These are phyloP conservation scores for Lentinus brumalis DNA, from an alignment of 768 basidiomycete genomes.

Conservation along the genomic window DNA sequence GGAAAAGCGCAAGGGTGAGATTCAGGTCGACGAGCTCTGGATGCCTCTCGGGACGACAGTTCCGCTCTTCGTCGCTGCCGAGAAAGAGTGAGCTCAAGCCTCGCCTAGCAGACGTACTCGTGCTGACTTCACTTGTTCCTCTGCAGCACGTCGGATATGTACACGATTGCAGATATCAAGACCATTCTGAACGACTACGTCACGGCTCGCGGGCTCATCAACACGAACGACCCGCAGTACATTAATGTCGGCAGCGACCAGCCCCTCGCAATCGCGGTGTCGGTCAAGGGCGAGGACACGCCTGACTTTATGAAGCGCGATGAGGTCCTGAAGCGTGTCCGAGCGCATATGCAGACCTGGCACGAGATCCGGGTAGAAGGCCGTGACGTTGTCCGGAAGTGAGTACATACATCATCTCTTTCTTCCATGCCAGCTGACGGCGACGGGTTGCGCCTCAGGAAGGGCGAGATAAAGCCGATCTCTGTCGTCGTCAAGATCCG, in stretches of 20 bases:
- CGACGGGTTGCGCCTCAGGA: slow-evolving; percentile 45
- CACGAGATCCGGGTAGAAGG: slow-evolving; percentile 61
- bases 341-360: slow-evolving; percentile 77
- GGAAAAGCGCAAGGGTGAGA: slow-evolving; percentile 45
- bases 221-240: slow-evolving; percentile 64
- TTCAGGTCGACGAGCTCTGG: slow-evolving; percentile 71
- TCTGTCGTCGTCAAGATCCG: slow-evolving; percentile 68
- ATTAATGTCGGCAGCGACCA: slow-evolving; percentile 62
- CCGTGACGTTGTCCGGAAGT: slow-evolving; percentile 63
- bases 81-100: slow-evolving; percentile 53
- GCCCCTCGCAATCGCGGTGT: slow-evolving; percentile 32
- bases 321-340: slow-evolving; percentile 54
- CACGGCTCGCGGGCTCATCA: slow-evolving; percentile 58
- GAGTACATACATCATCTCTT: not conserved
- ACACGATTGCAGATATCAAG: slow-evolving; percentile 58
- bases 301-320: slow-evolving; percentile 67
- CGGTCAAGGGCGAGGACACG: slow-evolving; percentile 30
- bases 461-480: slow-evolving; percentile 74
- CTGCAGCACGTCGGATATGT: slow-evolving; percentile 53
- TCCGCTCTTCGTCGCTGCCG: slow-evolving; percentile 63
- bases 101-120: not conserved
- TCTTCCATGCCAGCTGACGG: not conserved
- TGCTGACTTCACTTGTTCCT: not conserved
- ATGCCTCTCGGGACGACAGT: slow-evolving; percentile 65
- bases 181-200: slow-evolving; percentile 65